These are phyloP conservation scores for Colletotrichum sp. DNA, from an alignment of 2,329 filamentous ascomycete genomes.

Conservation along the genomic window DNA sequence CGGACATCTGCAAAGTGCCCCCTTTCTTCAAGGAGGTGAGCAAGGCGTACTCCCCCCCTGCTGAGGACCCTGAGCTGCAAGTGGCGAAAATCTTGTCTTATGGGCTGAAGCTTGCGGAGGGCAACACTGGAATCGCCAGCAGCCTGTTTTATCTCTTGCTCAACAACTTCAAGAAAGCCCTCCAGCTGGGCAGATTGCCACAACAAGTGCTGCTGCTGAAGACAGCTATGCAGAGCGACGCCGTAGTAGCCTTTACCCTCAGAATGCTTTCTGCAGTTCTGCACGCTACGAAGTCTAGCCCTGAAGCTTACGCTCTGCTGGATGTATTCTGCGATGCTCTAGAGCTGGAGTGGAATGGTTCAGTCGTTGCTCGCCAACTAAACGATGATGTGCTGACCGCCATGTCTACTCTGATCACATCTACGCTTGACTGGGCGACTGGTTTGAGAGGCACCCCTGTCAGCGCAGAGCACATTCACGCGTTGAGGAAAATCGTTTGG, in stretches of 20 bases:
- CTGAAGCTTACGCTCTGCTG: constrained; percentile 51
- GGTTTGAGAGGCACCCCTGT: constrained; percentile 2
- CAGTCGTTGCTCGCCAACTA: constrained; percentile 42
- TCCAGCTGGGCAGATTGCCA: constrained; percentile 53
- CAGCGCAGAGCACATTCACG: constrained; percentile 26
- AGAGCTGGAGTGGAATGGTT: constrained; percentile 36
- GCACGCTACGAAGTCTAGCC: constrained; percentile 36
- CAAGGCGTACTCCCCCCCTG: constrained; percentile 59
- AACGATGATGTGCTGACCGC: constrained; percentile 35
- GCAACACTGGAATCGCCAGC: constrained; percentile 49
- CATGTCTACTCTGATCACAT: constrained; percentile 24
- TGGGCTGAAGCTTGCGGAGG: constrained; percentile 58
- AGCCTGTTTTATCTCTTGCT: constrained; percentile 63
- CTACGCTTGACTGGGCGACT: constrained; percentile 27
- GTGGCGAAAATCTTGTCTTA: constrained; percentile 61
- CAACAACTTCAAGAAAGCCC: constrained; percentile 61
- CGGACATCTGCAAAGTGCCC: constrained; percentile 59
- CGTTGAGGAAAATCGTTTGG: constrained; percentile 24
- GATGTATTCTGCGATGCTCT: constrained; percentile 55
- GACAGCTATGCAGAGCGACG: constrained; percentile 51
- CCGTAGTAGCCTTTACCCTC: constrained; percentile 53
- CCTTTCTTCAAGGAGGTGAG: constrained; percentile 62
- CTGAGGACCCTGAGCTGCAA: constrained; percentile 61
- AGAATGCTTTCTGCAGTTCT: constrained; percentile 62
- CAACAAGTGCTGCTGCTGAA: constrained; percentile 52